Evolutionary conservation across 108 stramenopile genomes (phyloP).

Genomic region (Poteriospumella lacustris): DNA sequence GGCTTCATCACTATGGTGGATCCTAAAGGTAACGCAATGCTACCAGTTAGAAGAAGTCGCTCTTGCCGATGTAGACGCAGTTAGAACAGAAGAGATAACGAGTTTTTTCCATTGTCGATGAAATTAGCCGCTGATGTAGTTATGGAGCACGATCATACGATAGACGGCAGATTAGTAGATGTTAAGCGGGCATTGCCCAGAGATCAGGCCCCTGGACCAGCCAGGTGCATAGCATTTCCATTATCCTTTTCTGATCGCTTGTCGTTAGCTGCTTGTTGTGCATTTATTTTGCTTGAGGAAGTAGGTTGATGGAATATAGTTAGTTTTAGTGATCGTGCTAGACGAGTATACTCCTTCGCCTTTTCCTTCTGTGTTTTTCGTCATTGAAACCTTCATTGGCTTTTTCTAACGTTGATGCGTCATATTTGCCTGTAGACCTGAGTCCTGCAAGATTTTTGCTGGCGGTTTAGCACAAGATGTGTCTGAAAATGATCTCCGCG

Average conservation of each 20-base stretch:
- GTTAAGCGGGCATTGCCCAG: conserved; percentile 56
- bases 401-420: neutral
- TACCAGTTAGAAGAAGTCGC: neutral
- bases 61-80: conserved; percentile 25
- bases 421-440: conserved; percentile 14
- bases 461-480: conserved; percentile 51
- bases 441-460: conserved; percentile 45
- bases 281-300: neutral
- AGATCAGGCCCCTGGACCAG: conserved; percentile 45
- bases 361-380: neutral
- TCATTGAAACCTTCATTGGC: no score
- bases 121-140: conserved; percentile 31
- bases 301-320: neutral
- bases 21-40: conserved; percentile 35
- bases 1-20: conserved; percentile 50
- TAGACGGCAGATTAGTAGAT: conserved; percentile 56
- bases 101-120: neutral
- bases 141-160: conserved; percentile 49
- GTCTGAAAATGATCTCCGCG: conserved; percentile 49
- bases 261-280: neutral
- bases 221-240: neutral
- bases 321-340: neutral
- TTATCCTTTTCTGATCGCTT: neutral
- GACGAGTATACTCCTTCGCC: neutral
- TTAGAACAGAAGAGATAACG: neutral